phyloP scores from a whole-genome alignment of 306 rosid genomes.

The Casuarina glauca region DNA sequence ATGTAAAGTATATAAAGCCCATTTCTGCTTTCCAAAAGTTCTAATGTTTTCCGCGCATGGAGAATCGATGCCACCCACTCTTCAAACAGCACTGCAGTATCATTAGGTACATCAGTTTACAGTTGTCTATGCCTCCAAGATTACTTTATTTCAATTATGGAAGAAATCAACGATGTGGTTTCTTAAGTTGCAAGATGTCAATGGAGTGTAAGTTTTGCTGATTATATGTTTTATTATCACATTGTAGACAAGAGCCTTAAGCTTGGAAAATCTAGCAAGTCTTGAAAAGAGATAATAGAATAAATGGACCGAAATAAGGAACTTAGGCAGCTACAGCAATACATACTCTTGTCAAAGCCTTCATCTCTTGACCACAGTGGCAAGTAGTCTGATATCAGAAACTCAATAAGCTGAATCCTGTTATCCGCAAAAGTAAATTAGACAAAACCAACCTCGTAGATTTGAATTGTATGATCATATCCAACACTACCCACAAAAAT shows the following conservation, averaged over 20 bases:
- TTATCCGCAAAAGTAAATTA: conserved; percentile 30
- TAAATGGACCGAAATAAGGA: not conserved
- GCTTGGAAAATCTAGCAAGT: conserved; percentile 10
- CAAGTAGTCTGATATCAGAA: conserved; percentile 73
- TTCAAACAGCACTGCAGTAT: conserved; percentile 65
- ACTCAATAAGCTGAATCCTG: conserved; percentile 92
- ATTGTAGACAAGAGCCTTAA: not conserved
- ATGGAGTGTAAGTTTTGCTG: not conserved
- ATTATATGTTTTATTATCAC: not conserved
- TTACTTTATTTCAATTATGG: not conserved
- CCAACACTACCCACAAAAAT: not conserved
- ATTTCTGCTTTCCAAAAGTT: conserved; percentile 84
- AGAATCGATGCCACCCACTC: conserved; percentile 78
- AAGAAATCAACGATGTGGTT: not conserved
- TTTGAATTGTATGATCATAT: not conserved
- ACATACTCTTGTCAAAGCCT: conserved; percentile 62
- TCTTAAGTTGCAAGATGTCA: conserved; percentile 8
- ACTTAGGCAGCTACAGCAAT: conserved; percentile 16
- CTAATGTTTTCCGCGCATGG: conserved; percentile 66
- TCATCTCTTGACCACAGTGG: conserved; percentile 66
- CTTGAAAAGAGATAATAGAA: conserved; percentile 5
- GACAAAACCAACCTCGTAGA: not conserved
- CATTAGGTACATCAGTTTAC: conserved; percentile 18
- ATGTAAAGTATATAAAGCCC: conserved; percentile 73
- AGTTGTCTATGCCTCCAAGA: conserved; percentile 13